Conservation (phyloP, 2,329 filamentous ascomycete species). For the Penicillium hordei region DNA sequence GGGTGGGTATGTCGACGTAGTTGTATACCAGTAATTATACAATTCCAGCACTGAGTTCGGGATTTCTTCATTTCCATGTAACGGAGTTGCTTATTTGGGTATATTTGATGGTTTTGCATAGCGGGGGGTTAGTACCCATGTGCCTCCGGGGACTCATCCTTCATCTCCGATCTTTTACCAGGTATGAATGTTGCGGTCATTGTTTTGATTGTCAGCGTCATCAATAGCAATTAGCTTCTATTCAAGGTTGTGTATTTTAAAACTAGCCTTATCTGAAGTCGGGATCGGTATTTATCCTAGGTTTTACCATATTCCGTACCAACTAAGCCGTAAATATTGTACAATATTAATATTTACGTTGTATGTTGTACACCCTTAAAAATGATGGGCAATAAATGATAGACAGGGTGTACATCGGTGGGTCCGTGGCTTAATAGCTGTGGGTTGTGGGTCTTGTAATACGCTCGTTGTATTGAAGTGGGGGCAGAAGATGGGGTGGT, state of each 20-base stretch:
- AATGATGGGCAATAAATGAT: not conserved
- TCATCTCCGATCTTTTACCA: not conserved
- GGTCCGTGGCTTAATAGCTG: not conserved
- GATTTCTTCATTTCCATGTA: not conserved
- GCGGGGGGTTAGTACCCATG: not conserved
- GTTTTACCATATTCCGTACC: not conserved
- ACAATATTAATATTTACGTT: not conserved
- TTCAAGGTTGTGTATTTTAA: not conserved
- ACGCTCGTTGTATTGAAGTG: not conserved
- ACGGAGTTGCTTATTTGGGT: not conserved
- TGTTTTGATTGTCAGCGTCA: not conserved
- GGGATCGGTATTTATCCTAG: not conserved
- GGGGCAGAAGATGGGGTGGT: not conserved
- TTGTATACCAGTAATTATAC: not conserved
- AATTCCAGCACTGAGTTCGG: too few species aligned
- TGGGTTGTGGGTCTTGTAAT: not conserved
- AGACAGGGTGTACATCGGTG: not conserved
- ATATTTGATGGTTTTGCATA: not conserved
- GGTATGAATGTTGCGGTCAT: not conserved
- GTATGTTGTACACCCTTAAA: not conserved
- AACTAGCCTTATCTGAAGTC: not conserved
- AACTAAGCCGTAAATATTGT: not conserved
- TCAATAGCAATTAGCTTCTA: not conserved
- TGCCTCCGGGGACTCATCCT: not conserved
- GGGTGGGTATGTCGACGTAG: not conserved